Evolutionary conservation across 163 green algal genomes (phyloP), one percentile per base, ranked within the genome.

Genomic region (Volvox carteri): DNA sequence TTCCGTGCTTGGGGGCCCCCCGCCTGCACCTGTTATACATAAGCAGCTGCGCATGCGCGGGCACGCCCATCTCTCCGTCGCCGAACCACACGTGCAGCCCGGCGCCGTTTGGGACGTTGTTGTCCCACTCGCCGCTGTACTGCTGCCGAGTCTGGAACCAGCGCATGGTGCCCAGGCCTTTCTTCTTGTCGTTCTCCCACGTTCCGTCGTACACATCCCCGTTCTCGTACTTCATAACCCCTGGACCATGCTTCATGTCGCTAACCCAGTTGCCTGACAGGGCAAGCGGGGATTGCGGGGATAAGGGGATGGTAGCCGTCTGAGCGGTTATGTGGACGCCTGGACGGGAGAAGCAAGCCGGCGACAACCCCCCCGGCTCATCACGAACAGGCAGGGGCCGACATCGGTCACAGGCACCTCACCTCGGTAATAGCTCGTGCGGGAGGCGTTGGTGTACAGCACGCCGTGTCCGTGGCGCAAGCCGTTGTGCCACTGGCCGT

Each of bases 1-100:
- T n/a, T n/a, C n/a, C n/a, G n/a, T n/a, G n/a, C n/a, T n/a, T n/a
- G n/a, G n/a, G n/a, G n/a, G n/a, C n/a, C n/a, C n/a, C n/a, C n/a
- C n/a, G n/a, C n/a, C n/a, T n/a, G 39, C 39, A 96, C 94, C 94
- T 95, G 88, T 97, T 97, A 90, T 91, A 88, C 94, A 94, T 96
- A n/a, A 95, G 78, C 37, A 95, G 90, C 70, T 93, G 89, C 4
- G 92, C 93, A 77, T 95, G 92, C 68, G 93, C 93, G 67, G 70
- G 77, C 14, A 79, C 39, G 48, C 80, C 48, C 60, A 50, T 33
- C n/a, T 84, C 30, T 30, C 37, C 37, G 25, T 91, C 78, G 37
- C 90, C 72, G 77, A 92, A 90, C 95, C 94, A 97, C 8, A 95
- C 79, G 89, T 97, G 95, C 79, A 93, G 90, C 2, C 95, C 95